Evolutionary conservation across 78 protist species (phyloP), one percentile per base, ranked within the genome.

Genomic region (Cavenderia fasciculata): DNA sequence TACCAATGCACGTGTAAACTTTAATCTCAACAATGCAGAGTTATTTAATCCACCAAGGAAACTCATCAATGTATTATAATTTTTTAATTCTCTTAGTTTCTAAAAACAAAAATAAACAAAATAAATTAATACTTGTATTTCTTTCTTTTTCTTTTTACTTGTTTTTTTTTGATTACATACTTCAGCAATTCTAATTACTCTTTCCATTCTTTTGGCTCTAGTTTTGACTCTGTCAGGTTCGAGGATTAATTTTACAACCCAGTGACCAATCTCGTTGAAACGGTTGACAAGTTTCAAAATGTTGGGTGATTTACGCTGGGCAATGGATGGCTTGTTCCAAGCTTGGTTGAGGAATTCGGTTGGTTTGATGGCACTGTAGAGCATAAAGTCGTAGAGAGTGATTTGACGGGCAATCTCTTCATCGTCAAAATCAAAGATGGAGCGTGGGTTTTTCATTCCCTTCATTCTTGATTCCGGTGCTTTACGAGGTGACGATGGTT

Each of bases 381-480:
- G 19, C 36, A 34, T 71, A 41, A 77, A 87, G 12, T 87, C 93
- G 29, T 33, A 77, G 59, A 87, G 78, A 1, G 88, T 77, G 52
- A 87, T 27, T 52, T 87, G 93, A 49, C 86, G 40, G 2, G 93
- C 93, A 12, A 71, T 63, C 43, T 87, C 93, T 74, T 87, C 93
- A 34, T 87, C 93, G 34, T 74, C 86, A 61, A 71, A 72, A 33
- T 87, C 93, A 38, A 74, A 86, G 14, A 86, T 19, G 5, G 78
- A 38, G 47, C 90, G 65, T 21, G 90, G 70, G 23, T 82, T 82
- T 27, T 31, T 25, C 3, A 82, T 46, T 10, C 90, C 90, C 57
- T 82, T 82, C 0, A 38, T 65, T 31, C 44, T 65, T 5, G 44
- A 33, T 41, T 82, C 90, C 38, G 90, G 90, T 10, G 23, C 33